These are phyloP conservation scores for Pyricularia sp. DNA, from an alignment of 2,329 filamentous ascomycete genomes.

Conservation along the genomic window DNA sequence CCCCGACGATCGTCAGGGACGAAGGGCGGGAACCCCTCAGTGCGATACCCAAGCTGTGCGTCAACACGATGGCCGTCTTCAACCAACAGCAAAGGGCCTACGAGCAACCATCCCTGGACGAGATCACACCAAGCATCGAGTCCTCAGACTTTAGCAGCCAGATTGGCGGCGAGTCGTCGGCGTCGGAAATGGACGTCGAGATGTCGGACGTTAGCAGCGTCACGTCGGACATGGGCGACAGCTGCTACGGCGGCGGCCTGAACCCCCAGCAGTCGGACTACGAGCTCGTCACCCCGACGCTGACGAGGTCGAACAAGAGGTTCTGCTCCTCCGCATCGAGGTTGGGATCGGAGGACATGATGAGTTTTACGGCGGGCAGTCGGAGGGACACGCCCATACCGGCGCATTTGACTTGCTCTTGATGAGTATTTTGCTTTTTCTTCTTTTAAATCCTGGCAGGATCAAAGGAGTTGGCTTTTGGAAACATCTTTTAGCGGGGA, in stretches of 20 bases:
- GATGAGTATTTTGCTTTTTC: neutral
- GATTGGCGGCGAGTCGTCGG: neutral
- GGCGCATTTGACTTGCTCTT: neutral
- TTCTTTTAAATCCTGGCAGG: neutral
- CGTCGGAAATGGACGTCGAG: conserved; percentile 5
- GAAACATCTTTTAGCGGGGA: neutral
- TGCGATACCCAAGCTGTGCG: neutral
- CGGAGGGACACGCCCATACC: conserved; percentile 18
- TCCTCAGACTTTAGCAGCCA: conserved; percentile 5
- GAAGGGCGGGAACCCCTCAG: neutral
- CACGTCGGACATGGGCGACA: neutral
- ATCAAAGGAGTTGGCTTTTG: neutral
- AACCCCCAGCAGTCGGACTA: conserved; percentile 14
- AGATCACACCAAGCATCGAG: conserved; percentile 8
- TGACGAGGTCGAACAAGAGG: conserved; percentile 1
- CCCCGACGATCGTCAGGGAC: neutral
- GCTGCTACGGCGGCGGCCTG: neutral
- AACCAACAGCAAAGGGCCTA: neutral
- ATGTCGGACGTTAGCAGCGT: conserved; percentile 7
- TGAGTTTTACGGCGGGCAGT: conserved; percentile 13
- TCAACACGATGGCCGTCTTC: neutral
- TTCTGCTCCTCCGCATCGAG: neutral
- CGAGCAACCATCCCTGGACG: neutral
- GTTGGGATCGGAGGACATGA: conserved; percentile 15
- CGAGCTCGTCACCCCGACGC: conserved; percentile 6